A percentile compares a stretch with the other conserved stretches of the same genome.
Evolutionary conservation across 805 yeast genomes (phyloP).

Genomic region (Candida sakaeoensis): DNA sequence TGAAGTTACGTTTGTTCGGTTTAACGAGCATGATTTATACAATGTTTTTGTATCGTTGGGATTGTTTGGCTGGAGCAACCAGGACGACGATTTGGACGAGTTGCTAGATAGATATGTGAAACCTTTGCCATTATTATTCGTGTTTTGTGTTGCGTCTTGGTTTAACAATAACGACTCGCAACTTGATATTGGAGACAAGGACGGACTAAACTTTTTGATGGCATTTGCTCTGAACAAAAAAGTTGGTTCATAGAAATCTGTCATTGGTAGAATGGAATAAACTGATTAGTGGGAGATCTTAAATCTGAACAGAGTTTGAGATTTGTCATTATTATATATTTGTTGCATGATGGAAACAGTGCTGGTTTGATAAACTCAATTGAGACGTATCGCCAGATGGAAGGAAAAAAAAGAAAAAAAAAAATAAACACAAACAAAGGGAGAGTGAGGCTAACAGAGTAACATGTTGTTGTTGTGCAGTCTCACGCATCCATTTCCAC

Average conservation of each 20-base stretch:
- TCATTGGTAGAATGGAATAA: constrained; percentile 14
- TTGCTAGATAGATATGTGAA: constrained; percentile 2
- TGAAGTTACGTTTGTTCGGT: constrained; percentile 38
- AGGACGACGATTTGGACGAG: constrained; percentile 15
- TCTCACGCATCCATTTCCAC: too few species aligned
- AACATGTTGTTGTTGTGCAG: too few species aligned
- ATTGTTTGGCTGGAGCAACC: constrained; percentile 28
- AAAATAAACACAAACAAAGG: neutral
- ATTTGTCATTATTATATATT: neutral
- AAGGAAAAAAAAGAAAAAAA: neutral
- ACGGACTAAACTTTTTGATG: constrained; percentile 23
- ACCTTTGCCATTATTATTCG: too few species aligned
- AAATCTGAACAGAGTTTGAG: neutral
- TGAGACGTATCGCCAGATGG: neutral
- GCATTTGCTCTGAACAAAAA: constrained; percentile 41
- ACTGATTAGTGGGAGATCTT: neutral
- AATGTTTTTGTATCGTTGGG: constrained; percentile 31
- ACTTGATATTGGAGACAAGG: constrained; percentile 22
- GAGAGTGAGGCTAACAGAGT: neutral
- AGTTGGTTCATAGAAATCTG: constrained; percentile 39
- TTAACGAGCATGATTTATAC: constrained; percentile 39
- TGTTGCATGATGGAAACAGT: too few species aligned
- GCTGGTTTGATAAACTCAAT: neutral
- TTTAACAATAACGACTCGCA: constrained; percentile 5
- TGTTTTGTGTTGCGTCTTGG: neutral